phyloP scores from a whole-genome alignment of 2,329 filamentous ascomycete genomes.

The Zymoseptoria crescenta region DNA sequence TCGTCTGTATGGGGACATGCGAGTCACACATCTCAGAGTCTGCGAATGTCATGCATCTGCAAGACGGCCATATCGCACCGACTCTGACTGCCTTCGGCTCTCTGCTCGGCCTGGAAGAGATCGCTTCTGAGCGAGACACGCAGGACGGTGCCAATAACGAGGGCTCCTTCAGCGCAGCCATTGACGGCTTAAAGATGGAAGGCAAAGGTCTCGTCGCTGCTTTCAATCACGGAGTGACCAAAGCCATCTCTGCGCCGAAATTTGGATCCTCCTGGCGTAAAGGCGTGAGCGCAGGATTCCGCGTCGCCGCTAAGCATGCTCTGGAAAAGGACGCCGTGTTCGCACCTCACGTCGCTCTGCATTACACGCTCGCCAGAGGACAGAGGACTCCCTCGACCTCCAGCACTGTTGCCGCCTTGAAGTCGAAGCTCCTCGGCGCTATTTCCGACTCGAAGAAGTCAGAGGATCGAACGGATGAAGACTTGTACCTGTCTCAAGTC shows the following conservation, averaged over 20 bases:
- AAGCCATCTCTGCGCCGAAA: slow-evolving; percentile 32
- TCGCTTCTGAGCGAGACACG: slow-evolving; percentile 48
- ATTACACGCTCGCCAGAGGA: slow-evolving; percentile 49
- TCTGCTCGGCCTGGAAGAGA: slow-evolving; percentile 54
- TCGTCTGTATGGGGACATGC: slow-evolving; percentile 52
- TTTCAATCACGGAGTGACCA: slow-evolving; percentile 32
- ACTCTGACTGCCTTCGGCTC: slow-evolving; percentile 56
- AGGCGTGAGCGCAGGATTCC: slow-evolving; percentile 33
- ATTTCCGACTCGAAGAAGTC: slow-evolving; percentile 28
- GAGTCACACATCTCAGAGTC: slow-evolving; percentile 36
- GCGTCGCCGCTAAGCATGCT: slow-evolving; percentile 28
- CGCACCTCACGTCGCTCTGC: slow-evolving; percentile 31
- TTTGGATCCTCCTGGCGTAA: slow-evolving; percentile 23
- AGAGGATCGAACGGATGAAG: slow-evolving; percentile 40
- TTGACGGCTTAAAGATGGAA: slow-evolving; percentile 38
- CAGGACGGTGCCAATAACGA: slow-evolving; percentile 44
- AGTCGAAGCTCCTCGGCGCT: slow-evolving; percentile 49
- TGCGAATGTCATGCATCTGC: slow-evolving; percentile 39
- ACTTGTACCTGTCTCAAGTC: slow-evolving; percentile 35
- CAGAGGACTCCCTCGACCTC: slow-evolving; percentile 46
- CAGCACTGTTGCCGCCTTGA: slow-evolving; percentile 45
- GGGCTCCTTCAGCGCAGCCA: slow-evolving; percentile 48
- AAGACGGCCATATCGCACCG: slow-evolving; percentile 53
- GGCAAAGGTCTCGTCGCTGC: slow-evolving; percentile 33
- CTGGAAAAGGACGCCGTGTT: slow-evolving; percentile 33